Evolutionary conservation across 1,139 yeast species (phyloP).

Genomic region (Protomyces arabidopsidicola): DNA sequence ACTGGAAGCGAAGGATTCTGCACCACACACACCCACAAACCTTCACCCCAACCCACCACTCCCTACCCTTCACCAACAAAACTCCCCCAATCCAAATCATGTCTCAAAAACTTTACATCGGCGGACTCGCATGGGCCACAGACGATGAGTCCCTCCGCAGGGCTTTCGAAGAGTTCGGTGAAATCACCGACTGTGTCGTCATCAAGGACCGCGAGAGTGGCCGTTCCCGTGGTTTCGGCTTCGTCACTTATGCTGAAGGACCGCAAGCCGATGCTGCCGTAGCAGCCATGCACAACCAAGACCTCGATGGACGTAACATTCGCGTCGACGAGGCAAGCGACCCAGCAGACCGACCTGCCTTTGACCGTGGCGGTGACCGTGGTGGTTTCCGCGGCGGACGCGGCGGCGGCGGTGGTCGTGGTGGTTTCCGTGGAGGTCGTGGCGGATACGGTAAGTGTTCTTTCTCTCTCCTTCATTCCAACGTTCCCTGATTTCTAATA

Average conservation of each 20-base stretch:
- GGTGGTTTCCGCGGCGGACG: constrained; percentile 26
- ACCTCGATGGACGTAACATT: constrained; percentile 25
- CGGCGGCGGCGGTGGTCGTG: constrained; percentile 26
- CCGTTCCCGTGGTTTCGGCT: constrained; percentile 26
- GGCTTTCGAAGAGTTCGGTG: constrained; percentile 20
- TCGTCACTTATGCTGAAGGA: constrained; percentile 20
- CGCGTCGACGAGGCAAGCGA: constrained; percentile 27
- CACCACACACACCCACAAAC: no score
- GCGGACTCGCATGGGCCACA: constrained; percentile 28
- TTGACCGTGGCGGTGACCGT: constrained; percentile 13
- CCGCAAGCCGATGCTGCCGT: constrained; percentile 25
- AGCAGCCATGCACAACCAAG: constrained; percentile 24
- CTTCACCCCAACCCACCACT: no score
- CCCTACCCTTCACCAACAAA: not conserved
- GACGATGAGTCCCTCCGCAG: constrained; percentile 23
- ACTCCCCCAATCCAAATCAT: not conserved
- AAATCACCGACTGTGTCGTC: constrained; percentile 26
- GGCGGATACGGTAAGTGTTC: constrained; percentile 16
- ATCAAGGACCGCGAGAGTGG: constrained; percentile 27
- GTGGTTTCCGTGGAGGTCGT: constrained; percentile 26
- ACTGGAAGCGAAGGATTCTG: no score
- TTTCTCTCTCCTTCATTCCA: not conserved
- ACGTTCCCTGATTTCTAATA: not conserved
- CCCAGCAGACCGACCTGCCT: constrained; percentile 24
- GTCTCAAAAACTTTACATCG: constrained; percentile 22